phyloP scores from a whole-genome alignment of 2,329 filamentous ascomycete species.

The Aspergillus cejpii region DNA sequence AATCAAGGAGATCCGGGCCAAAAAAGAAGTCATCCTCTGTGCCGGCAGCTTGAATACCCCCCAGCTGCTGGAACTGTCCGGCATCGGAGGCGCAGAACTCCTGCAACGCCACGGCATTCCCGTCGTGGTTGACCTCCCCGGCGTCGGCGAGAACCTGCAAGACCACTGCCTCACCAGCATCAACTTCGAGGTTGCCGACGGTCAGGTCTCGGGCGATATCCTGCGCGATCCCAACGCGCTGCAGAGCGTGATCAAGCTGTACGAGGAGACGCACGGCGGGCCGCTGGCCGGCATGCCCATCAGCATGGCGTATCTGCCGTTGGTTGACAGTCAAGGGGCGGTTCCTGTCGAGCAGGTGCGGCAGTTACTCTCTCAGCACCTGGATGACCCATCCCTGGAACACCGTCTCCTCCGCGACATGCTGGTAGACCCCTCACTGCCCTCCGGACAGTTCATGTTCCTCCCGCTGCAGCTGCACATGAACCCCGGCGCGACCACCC shows the following conservation, averaged over 20 bases:
- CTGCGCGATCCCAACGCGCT: slow-evolving; percentile 19
- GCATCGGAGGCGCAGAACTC: slow-evolving; percentile 48
- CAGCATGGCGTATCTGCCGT: slow-evolving; percentile 23
- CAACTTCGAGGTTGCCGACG: slow-evolving; percentile 20
- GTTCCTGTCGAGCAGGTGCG: slow-evolving; percentile 7
- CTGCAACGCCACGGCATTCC: slow-evolving; percentile 40
- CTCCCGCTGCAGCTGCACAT: slow-evolving; percentile 13
- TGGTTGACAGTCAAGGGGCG: slow-evolving; percentile 17
- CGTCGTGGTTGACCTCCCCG: slow-evolving; percentile 40
- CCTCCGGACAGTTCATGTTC: slow-evolving; percentile 15
- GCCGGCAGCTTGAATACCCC: slow-evolving; percentile 54
- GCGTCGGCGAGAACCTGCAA: slow-evolving; percentile 48
- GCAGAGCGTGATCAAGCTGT: slow-evolving; percentile 17
- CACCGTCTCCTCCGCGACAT: slow-evolving; percentile 12
- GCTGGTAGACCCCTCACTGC: slow-evolving; percentile 6
- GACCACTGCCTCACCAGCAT: slow-evolving; percentile 40
- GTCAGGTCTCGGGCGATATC: slow-evolving; percentile 20
- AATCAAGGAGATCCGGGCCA: slow-evolving; percentile 29
- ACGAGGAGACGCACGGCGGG: slow-evolving; percentile 17
- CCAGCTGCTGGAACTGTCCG: slow-evolving; percentile 55
- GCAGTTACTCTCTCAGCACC: slow-evolving; percentile 2
- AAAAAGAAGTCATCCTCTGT: slow-evolving; percentile 53
- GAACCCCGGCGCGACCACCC: slow-evolving; percentile 10
- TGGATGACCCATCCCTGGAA: slow-evolving; percentile 3
- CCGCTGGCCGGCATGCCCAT: slow-evolving; percentile 22